Evolutionary conservation across 805 yeast genomes (phyloP), one percentile per base, ranked within the genome.

Genomic region (Spathaspora girioi): DNA sequence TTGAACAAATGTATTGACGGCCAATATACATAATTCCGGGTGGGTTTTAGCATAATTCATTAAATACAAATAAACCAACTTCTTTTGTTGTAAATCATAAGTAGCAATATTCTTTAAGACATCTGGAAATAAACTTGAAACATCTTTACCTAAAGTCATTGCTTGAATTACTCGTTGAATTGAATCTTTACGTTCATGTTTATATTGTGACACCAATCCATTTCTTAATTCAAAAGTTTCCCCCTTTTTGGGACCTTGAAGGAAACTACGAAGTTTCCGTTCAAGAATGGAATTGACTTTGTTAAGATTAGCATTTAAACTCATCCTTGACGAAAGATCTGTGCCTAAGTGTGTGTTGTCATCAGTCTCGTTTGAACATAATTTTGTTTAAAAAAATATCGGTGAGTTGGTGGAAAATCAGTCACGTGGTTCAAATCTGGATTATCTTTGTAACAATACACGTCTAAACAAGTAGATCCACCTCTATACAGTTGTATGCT

Each of bases 101-200:
- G 99, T 94, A 50, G 99, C 97, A 59, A 94, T 87, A 70, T 94
- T 94, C 72, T 94, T 96, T 67, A 94, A 76, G 26, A 94, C 96
- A 68, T 94, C 98, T 1, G 99, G 99, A 61, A 94, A 94, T 50
- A 94, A 75, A 1, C 96, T 83, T 17, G 96, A 88, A 20, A 94
- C 98, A 67, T 94, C 99, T 65, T 94, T 94, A 10, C 98, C 98
- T 29, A 91, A 82, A 0, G 99, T 94, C 99, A 94, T 94, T 53
- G 97, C 98, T 52, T 94, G 96, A 64, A 94, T 94, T 18, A 96
- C 97, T 53, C 97, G 81, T 70, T 93, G 96, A 59, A 94, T 94
- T 15, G 99, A 96, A 67, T 94, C 99, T 66, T 94, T 94, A 53
- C 97, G 80, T 63, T 96, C 98, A 57, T 82, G 86, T 23, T 97